phyloP scores from a whole-genome alignment of 352 stramenopile genomes.

The Blastocystis sp. region DNA sequence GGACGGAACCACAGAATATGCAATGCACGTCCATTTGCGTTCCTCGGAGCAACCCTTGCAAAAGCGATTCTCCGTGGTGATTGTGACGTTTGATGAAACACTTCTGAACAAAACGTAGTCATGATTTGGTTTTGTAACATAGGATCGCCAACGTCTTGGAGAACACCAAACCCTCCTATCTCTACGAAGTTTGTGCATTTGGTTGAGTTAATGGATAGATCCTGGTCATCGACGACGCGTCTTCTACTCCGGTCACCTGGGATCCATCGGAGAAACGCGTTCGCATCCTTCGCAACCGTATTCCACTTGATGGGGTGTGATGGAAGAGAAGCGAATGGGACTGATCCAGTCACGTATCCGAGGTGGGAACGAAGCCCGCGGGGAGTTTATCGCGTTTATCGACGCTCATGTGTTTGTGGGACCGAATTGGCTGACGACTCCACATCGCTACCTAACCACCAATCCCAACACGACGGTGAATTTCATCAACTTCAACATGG shows the following conservation, averaged over 20 bases:
- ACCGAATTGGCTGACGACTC: constrained; percentile 31
- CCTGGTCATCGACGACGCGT: constrained; percentile 48
- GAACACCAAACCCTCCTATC: constrained; percentile 34
- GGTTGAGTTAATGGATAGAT: not conserved
- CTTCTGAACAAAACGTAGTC: constrained; percentile 23
- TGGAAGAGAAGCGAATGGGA: constrained; percentile 13
- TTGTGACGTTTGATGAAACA: constrained; percentile 32
- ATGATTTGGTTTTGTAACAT: not conserved
- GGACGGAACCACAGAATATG: no score
- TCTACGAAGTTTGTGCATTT: constrained; percentile 6
- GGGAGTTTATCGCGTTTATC: constrained; percentile 49
- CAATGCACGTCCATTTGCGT: not conserved
- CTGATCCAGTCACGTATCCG: constrained; percentile 37
- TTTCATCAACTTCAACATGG: constrained; percentile 27
- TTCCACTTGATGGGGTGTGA: not conserved
- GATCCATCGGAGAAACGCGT: constrained; percentile 12
- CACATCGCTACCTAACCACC: not conserved
- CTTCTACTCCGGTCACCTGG: constrained; percentile 22
- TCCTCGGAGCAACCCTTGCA: not conserved
- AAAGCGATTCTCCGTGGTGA: constrained; percentile 4
- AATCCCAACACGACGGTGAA: constrained; percentile 33
- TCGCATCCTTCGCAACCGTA: constrained; percentile 2
- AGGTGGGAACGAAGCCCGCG: constrained; percentile 26
- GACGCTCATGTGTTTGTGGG: constrained; percentile 47
- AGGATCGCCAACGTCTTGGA: constrained; percentile 8